Evolutionary conservation across 441 rosid genomes (phyloP), one percentile per base, ranked within the genome.

Genomic region (Erysimum cheiri): DNA sequence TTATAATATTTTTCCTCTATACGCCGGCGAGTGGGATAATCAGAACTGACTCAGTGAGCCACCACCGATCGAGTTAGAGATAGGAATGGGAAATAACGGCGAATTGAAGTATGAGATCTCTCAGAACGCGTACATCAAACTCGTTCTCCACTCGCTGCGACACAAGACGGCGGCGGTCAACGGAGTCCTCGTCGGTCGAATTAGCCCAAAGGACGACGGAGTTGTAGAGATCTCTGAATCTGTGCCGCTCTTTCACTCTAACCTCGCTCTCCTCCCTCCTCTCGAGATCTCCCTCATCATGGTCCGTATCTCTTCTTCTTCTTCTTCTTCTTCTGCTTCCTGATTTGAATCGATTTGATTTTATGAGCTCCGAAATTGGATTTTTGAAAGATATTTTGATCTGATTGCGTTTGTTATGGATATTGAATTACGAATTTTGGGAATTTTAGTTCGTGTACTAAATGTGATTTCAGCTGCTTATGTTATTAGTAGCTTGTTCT

Each of bases 201-300:
- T 82, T 56, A 84, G 81, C 60, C 81, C 85, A 29, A 66, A 73
- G 33, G 76, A 72, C 60, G 82, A 81, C 59, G 82, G 65, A 50
- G 62, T 83, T 24, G 80, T 90, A 15, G 90, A 92, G 86, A 89
- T 94, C 81, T 17, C 78, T 4, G 99, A 94, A 24, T 87, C 99
- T 9, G 96, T 92, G 32, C 98, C 98, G 40, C 90, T 94, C 50
- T 92, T 92, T 79, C 99, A 94, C 84, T 83, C 89, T 54, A 91
- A 86, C 77, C 87, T 94, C 19, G 91, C 93, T 32, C 83, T 92
- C 49, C 95, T 94, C 28, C 94, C 99, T 71, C 88, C 93, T 43
- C 87, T 94, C 58, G 98, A 94, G 93, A 88, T 92, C 88, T 82
- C 99, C 15, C 94, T 94, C 67, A 82, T 90, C 85, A 79, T 92